These are phyloP conservation scores for Cocos nucifera DNA, from an alignment of 176 grass and related monocot species.

Conservation along the genomic window DNA sequence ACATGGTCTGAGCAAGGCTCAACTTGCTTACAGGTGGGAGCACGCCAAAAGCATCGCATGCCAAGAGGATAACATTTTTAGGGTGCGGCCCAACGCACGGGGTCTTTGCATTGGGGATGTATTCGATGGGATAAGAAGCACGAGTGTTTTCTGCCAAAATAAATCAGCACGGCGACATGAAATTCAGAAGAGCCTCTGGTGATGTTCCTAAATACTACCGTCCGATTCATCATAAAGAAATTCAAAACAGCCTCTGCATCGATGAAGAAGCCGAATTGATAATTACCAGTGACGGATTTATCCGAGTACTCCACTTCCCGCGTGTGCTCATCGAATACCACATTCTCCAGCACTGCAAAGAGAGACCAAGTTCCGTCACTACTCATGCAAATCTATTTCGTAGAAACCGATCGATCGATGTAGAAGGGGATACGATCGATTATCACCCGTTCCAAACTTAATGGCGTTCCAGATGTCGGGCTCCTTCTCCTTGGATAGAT, in stretches of 20 bases:
- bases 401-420: too few relatives aligned
- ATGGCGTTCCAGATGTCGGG: constrained; percentile 99
- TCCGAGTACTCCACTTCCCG: constrained; percentile 84
- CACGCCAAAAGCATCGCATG: constrained; percentile 89
- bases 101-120: constrained; percentile 87
- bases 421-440: too few relatives aligned
- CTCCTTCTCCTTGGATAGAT: constrained; percentile 73
- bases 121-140: constrained; percentile 92
- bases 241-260: too few relatives aligned
- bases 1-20: constrained; percentile 92
- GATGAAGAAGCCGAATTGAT: too few relatives aligned
- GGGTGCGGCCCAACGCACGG: constrained; percentile 90
- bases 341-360: constrained; percentile 77
- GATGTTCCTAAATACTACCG: too few relatives aligned
- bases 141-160: constrained; percentile 71
- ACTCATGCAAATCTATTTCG: too few relatives aligned
- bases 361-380: background rate
- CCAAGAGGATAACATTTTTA: constrained; percentile 93
- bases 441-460: constrained; percentile 87
- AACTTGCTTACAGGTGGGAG: constrained; percentile 97
- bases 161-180: background rate
- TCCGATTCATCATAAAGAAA: too few relatives aligned
- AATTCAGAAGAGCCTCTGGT: too few relatives aligned
- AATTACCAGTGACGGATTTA: constrained; percentile 90
- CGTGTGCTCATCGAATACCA: constrained; percentile 90